phyloP scores from a whole-genome alignment of 371 early-diverging fungal genomes.

The Basidiobolus heterosporus region DNA sequence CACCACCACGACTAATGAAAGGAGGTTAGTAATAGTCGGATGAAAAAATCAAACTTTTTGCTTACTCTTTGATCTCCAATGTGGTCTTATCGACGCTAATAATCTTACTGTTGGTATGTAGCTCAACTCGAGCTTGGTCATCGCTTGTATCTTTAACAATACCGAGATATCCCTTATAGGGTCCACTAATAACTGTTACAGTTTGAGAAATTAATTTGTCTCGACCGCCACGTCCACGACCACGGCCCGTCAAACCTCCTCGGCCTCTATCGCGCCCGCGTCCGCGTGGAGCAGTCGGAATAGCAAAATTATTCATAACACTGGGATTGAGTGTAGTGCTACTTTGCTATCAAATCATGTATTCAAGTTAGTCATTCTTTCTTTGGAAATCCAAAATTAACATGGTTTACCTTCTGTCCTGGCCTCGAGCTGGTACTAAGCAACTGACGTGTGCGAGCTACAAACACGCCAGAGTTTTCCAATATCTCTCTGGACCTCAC shows the following conservation, averaged over 20 bases:
- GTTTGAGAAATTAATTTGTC: slow-evolving; percentile 78
- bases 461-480: slow-evolving; percentile 39
- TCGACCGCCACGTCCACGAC: slow-evolving; percentile 52
- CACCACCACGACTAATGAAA: not conserved
- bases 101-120: slow-evolving; percentile 76
- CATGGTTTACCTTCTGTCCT: too few species aligned
- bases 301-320: slow-evolving; percentile 7
- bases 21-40: not conserved
- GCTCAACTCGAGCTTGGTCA: slow-evolving; percentile 72
- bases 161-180: slow-evolving; percentile 94
- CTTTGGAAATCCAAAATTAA: too few species aligned
- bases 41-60: not conserved
- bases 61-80: slow-evolving; percentile 30
- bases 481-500: slow-evolving; percentile 13
- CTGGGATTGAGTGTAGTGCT: slow-evolving; percentile 6
- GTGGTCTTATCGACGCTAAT: slow-evolving; percentile 62
- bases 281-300: slow-evolving; percentile 17
- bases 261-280: slow-evolving; percentile 29
- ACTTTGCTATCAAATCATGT: slow-evolving; percentile 8
- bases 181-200: slow-evolving; percentile 77
- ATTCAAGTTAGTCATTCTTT: not conserved
- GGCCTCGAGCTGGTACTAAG: slow-evolving; percentile 7
- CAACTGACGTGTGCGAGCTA: slow-evolving; percentile 17
- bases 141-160: slow-evolving; percentile 82
- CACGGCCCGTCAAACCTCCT: slow-evolving; percentile 37